Conservation (phyloP, 2,329 filamentous ascomycete genomes). For the Aspergillus flavus region DNA sequence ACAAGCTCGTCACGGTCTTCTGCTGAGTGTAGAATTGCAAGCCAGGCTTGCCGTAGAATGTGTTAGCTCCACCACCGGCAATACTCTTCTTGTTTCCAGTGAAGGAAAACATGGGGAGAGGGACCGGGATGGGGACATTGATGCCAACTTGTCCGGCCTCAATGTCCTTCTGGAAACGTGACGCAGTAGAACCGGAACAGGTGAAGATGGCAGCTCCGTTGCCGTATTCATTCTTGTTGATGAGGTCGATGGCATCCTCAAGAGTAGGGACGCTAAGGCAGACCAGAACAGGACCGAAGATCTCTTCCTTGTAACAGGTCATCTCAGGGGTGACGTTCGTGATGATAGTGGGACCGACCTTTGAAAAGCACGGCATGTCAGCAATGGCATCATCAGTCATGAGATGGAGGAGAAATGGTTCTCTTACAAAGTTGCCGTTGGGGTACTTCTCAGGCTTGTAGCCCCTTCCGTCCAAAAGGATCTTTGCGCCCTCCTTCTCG, state of each 20-base stretch:
- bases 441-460: constrained; percentile 65
- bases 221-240: constrained; percentile 69
- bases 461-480: constrained; percentile 64
- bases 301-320: constrained; percentile 68
- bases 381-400: constrained; percentile 8
- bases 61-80: constrained; percentile 87
- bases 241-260: constrained; percentile 64
- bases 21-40: constrained; percentile 94
- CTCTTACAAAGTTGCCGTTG: constrained; percentile 65
- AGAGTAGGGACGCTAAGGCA: constrained; percentile 62
- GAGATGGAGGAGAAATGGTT: background rate
- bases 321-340: constrained; percentile 66
- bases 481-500: constrained; percentile 65
- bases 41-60: constrained; percentile 93
- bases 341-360: constrained; percentile 67
- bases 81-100: constrained; percentile 83
- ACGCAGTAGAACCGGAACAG: constrained; percentile 61
- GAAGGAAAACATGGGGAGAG: constrained; percentile 65
- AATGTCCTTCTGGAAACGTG: constrained; percentile 65
- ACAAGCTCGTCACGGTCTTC: constrained; percentile 95
- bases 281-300: constrained; percentile 68
- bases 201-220: constrained; percentile 71
- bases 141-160: constrained; percentile 69
- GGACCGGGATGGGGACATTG: constrained; percentile 68
- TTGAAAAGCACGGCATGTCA: constrained; percentile 26